A percentile compares a stretch with the other conserved stretches of the same genome.
These are phyloP conservation scores for Lepiota brunneoincarnata DNA, from an alignment of 768 basidiomycete species.

Conservation along the genomic window DNA sequence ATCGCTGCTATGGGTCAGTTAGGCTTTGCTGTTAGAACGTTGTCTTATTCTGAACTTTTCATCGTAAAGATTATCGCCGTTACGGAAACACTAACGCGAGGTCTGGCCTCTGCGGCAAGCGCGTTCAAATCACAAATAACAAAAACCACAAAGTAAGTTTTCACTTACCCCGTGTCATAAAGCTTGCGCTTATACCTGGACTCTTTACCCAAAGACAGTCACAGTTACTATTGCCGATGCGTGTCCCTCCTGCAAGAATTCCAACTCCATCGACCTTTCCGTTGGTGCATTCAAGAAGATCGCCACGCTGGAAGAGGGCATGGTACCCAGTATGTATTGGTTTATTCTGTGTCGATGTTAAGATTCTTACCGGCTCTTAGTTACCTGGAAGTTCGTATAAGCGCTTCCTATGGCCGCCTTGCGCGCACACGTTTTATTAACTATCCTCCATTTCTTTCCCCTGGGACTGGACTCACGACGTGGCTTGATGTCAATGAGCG, in stretches of 20 bases:
- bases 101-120: conserved; percentile 64
- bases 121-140: conserved; percentile 63
- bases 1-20: conserved; percentile 64
- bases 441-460: conserved; percentile 24
- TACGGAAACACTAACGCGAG: conserved; percentile 45
- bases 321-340: conserved; percentile 50
- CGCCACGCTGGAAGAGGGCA: conserved; percentile 46
- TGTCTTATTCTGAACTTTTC: conserved; percentile 8
- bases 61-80: conserved; percentile 39
- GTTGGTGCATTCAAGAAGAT: conserved; percentile 61
- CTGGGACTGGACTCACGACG: neutral
- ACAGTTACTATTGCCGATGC: conserved; percentile 70
- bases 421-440: conserved; percentile 34
- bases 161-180: neutral
- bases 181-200: conserved; percentile 1
- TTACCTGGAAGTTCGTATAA: conserved; percentile 32
- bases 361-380: conserved; percentile 21
- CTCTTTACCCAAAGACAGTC: conserved; percentile 32
- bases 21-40: neutral
- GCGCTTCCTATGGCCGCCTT: conserved; percentile 12
- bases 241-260: conserved; percentile 74
- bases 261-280: conserved; percentile 76
- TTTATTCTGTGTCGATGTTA: neutral
- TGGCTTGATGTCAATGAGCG: conserved; percentile 13
- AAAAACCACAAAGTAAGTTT: conserved; percentile 46